Evolutionary conservation across 2,329 filamentous ascomycete species (phyloP).

Genomic region (Trichoderma pleuroti): DNA sequence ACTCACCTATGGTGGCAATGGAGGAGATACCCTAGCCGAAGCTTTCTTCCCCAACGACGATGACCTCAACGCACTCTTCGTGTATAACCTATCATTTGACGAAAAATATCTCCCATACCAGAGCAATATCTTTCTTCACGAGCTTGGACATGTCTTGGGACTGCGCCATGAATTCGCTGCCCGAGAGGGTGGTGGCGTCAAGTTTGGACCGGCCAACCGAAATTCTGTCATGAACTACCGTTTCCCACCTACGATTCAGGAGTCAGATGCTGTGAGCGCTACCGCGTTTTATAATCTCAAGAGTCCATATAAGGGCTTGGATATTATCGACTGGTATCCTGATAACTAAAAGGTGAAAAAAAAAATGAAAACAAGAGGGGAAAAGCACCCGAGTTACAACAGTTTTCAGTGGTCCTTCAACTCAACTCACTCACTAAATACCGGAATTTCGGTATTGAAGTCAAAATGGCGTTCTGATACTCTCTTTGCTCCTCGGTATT

Average conservation of each 20-base stretch:
- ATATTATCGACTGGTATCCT: not conserved
- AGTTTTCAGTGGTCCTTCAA: not conserved
- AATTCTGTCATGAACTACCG: not conserved
- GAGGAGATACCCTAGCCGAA: not conserved
- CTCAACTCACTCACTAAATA: not conserved
- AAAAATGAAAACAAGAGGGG: not conserved
- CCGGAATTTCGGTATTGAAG: not conserved
- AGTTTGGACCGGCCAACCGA: not conserved
- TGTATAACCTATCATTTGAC: not conserved
- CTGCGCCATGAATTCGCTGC: not conserved
- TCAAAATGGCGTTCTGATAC: not conserved
- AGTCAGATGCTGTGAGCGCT: not conserved
- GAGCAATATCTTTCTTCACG: not conserved
- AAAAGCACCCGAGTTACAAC: not conserved
- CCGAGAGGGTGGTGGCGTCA: not conserved
- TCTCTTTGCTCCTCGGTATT: not conserved
- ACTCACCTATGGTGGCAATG: not conserved
- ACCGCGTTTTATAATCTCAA: not conserved
- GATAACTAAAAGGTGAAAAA: not conserved
- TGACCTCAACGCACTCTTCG: not conserved
- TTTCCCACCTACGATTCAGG: not conserved
- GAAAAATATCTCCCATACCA: not conserved
- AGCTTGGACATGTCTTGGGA: not conserved
- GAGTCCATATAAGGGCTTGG: not conserved
- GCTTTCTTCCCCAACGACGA: not conserved